Evolutionary conservation across 108 stramenopile species (phyloP), one percentile per base, ranked within the genome.

Genomic region (Nitzschia sp.): DNA sequence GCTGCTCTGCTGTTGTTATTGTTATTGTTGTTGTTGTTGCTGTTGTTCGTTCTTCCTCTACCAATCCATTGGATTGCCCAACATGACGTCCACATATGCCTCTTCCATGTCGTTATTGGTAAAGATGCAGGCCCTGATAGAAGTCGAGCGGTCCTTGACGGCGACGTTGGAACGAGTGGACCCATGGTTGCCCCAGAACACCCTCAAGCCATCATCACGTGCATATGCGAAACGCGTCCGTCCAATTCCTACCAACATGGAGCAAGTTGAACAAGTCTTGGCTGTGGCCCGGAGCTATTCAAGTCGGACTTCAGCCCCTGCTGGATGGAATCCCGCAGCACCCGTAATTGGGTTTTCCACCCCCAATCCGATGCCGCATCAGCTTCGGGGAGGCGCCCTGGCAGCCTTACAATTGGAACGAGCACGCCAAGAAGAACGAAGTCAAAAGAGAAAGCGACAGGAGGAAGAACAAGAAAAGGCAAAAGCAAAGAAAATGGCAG

Each of bases 341-440:
- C 93, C 93, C 33, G 86, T 91, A 27, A 63, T 89, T 4, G 88
- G 88, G 52, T 94, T 94, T 71, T 70, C 84, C 38, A 94, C 88
- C 15, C 93, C 93, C 33, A 91, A 86, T 63, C 93, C 93, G 0
- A 53, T 91, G 32, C 93, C 93, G 1, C 88, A 94, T 81, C 93
- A 94, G 54, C 48, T 94, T 27, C 84, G 93, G 15, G 85, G 86
- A 4, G 89, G 93, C 11, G 84, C 85, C 15, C 58, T 94, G 70
- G 93, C 87, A 32, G 84, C 86, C 21, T 66, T 94, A 77, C 86
- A 94, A 66, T 63, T 94, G 59, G 75, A 81, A 36, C 64, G 75
- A 53, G 93, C 86, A 9, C 64, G 69, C 66, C 63, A 75, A 56
- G 50, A 55, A n/a, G 68, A 79, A 52, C 52, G 75, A 29, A 77